Evolutionary conservation across 2,329 filamentous ascomycete species (phyloP).

Genomic region (Phaeosphaeria sp.): DNA sequence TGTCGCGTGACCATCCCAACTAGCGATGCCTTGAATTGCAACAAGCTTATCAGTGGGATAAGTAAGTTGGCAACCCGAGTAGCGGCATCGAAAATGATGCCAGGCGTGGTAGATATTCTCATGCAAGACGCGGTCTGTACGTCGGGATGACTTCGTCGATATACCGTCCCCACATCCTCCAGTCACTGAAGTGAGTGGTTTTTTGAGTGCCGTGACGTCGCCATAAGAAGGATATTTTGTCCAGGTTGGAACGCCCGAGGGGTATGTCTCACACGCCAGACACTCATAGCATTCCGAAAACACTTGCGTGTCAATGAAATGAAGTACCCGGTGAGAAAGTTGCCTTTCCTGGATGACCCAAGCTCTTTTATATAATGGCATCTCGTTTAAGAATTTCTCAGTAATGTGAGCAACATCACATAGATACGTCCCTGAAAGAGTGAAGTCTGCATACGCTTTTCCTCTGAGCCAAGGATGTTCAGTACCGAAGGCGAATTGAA

Average conservation of each 20-base stretch:
- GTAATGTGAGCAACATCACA: too few relatives aligned
- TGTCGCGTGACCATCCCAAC: background rate
- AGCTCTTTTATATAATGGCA: constrained; percentile 6
- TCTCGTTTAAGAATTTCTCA: background rate
- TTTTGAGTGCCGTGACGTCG: too few relatives aligned
- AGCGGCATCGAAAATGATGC: background rate
- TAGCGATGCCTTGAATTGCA: background rate
- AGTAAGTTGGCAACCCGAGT: background rate
- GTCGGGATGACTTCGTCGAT: too few relatives aligned
- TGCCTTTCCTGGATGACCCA: constrained; percentile 10
- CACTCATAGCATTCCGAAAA: constrained; percentile 5
- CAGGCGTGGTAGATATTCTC: too few relatives aligned
- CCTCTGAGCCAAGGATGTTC: too few relatives aligned
- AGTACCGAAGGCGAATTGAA: background rate
- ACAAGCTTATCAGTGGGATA: background rate
- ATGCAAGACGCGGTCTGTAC: too few relatives aligned
- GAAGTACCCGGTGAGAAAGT: constrained; percentile 4
- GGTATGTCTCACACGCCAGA: background rate
- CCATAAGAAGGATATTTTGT: too few relatives aligned
- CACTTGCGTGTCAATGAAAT: background rate
- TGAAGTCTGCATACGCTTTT: too few relatives aligned
- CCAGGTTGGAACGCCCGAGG: background rate
- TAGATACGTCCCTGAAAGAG: too few relatives aligned
- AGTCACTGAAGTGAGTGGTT: too few relatives aligned
- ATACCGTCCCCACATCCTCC: too few relatives aligned